Evolutionary conservation across 1,284 basidiomycete species (phyloP).

Genomic region (Phlebopus sp.): DNA sequence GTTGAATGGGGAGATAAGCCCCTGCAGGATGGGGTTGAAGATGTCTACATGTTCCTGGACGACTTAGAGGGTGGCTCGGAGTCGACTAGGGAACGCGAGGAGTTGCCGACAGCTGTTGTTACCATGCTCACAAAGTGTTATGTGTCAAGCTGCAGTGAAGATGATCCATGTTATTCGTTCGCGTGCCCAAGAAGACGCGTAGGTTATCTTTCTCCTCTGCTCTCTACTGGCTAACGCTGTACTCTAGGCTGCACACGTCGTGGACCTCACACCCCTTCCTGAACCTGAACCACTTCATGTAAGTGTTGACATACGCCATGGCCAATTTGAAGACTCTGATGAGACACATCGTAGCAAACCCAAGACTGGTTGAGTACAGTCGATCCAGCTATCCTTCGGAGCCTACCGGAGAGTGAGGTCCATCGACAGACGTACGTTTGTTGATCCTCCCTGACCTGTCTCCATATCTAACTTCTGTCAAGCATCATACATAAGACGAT

Average conservation of each 20-base stretch:
- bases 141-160: slow-evolving; percentile 75
- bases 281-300: slow-evolving; percentile 31
- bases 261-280: slow-evolving; percentile 19
- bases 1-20: slow-evolving; percentile 91
- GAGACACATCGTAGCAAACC: slow-evolving; percentile 27
- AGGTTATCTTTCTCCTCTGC: slow-evolving; percentile 20
- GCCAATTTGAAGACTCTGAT: slow-evolving; percentile 10
- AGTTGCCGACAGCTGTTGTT: slow-evolving; percentile 82
- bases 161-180: slow-evolving; percentile 67
- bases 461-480: slow-evolving; percentile 8
- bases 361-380: slow-evolving; percentile 80
- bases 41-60: slow-evolving; percentile 95
- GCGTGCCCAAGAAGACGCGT: slow-evolving; percentile 66
- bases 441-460: neutral
- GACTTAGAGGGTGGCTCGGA: slow-evolving; percentile 72
- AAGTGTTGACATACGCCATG: slow-evolving; percentile 8
- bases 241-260: slow-evolving; percentile 19
- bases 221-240: slow-evolving; percentile 12
- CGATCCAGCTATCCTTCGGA: slow-evolving; percentile 61
- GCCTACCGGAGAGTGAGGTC: slow-evolving; percentile 75
- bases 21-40: slow-evolving; percentile 87
- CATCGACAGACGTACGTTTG: slow-evolving; percentile 73
- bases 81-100: slow-evolving; percentile 58
- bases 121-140: slow-evolving; percentile 84
- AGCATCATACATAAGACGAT: slow-evolving; percentile 94